These are phyloP conservation scores for Cucumis variabilis DNA, from an alignment of 331 rosid species.

Conservation along the genomic window DNA sequence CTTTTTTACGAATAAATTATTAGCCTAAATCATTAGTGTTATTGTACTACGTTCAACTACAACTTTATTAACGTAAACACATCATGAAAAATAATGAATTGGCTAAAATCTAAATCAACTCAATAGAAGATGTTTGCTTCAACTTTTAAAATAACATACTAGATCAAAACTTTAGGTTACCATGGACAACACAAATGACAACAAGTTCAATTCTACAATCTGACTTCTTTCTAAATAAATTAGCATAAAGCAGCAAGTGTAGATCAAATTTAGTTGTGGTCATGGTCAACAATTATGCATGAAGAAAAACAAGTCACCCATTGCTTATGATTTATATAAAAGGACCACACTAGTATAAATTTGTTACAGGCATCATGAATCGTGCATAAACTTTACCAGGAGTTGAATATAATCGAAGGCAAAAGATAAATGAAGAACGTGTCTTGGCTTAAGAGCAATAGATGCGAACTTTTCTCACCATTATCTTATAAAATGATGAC, in stretches of 20 bases:
- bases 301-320: too few relatives aligned
- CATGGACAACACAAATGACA: not conserved
- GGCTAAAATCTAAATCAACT: not conserved
- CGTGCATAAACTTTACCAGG: conserved; percentile 65
- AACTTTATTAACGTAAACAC: not conserved
- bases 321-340: too few relatives aligned
- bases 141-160: not conserved
- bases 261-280: too few relatives aligned
- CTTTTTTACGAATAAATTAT: too few relatives aligned
- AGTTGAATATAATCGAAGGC: conserved; percentile 96
- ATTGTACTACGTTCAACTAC: not conserved
- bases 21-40: not conserved
- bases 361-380: conserved; percentile 17
- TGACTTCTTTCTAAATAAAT: not conserved
- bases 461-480: conserved; percentile 84
- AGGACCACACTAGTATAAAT: not conserved
- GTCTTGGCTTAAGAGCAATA: conserved; percentile 93
- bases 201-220: not conserved
- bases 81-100: not conserved
- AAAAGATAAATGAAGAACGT: conserved; percentile 94
- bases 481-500: conserved; percentile 76
- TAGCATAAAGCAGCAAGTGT: too few relatives aligned
- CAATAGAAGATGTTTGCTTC: not conserved
- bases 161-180: not conserved
- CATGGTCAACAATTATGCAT: too few relatives aligned